A percentile compares a stretch with the other conserved stretches of the same genome.
Evolutionary conservation across 768 basidiomycete species (phyloP).

Genomic region (Mycena galericulata): DNA sequence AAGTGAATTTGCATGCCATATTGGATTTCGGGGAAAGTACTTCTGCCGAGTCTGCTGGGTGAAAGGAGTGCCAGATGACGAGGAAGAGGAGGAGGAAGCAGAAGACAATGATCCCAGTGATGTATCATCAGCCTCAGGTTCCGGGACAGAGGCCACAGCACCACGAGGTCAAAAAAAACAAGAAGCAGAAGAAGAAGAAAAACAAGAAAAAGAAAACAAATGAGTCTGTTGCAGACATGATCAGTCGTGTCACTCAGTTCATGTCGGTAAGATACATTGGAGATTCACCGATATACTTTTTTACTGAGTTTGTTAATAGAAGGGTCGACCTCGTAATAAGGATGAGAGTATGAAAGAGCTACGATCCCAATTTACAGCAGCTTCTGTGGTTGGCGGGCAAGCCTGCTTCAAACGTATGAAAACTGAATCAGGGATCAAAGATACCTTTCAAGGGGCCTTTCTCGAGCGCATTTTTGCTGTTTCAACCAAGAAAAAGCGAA

Average conservation of each 20-base stretch:
- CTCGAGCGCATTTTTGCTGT: neutral
- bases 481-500: neutral
- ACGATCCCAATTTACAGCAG: neutral
- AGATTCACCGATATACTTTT: too few species aligned
- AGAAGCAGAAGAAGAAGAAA: conserved; percentile 23
- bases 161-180: neutral
- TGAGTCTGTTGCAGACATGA: conserved; percentile 24
- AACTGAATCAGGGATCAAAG: neutral
- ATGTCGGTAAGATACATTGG: conserved; percentile 11
- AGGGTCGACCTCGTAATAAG: neutral
- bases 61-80: conserved; percentile 30
- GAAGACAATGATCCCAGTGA: too few species aligned
- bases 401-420: neutral
- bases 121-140: too few species aligned
- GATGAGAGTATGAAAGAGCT: neutral
- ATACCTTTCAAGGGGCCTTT: neutral
- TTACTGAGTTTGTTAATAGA: neutral
- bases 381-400: neutral
- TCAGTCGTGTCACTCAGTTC: conserved; percentile 37
- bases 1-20: too few species aligned
- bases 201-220: conserved; percentile 6
- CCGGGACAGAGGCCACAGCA: too few species aligned
- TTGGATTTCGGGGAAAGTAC: too few species aligned
- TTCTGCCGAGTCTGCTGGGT: conserved; percentile 55
- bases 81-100: too few species aligned